Conservation (phyloP, 2,329 filamentous ascomycete species). For the Colletotrichum theobromicola region DNA sequence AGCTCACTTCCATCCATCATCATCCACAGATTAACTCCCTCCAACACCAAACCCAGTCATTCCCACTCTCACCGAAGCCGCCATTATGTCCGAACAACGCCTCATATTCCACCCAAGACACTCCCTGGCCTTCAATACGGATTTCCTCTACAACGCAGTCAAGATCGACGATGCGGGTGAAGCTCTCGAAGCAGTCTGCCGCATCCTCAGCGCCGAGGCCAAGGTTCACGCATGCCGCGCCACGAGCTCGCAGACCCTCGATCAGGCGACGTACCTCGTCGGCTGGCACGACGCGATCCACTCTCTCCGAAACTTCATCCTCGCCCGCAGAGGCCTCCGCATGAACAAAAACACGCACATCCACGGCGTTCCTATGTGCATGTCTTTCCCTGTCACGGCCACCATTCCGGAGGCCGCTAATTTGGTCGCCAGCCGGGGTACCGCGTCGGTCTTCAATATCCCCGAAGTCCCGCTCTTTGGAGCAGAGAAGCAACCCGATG, state of each 20-base stretch:
- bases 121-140: not conserved
- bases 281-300: constrained; percentile 5
- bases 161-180: not conserved
- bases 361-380: not conserved
- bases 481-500: too few species aligned
- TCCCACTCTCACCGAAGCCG: not conserved
- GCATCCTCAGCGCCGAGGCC: not conserved
- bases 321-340: not conserved
- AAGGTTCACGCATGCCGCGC: not conserved
- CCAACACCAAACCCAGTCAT: not conserved
- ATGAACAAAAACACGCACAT: not conserved
- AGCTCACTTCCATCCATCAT: too few species aligned
- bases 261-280: not conserved
- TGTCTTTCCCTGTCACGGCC: not conserved
- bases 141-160: not conserved
- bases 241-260: not conserved
- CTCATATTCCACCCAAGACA: not conserved
- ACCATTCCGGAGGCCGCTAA: not conserved
- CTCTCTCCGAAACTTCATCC: not conserved
- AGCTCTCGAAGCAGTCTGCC: not conserved
- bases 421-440: not conserved
- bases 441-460: not conserved
- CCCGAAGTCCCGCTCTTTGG: not conserved
- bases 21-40: not conserved
- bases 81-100: not conserved